Percentiles rank a stretch among this genome's conserved stretches.
These are phyloP conservation scores for Vickermania ingenoplastis DNA, from an alignment of 208 protist genomes.

Conservation along the genomic window DNA sequence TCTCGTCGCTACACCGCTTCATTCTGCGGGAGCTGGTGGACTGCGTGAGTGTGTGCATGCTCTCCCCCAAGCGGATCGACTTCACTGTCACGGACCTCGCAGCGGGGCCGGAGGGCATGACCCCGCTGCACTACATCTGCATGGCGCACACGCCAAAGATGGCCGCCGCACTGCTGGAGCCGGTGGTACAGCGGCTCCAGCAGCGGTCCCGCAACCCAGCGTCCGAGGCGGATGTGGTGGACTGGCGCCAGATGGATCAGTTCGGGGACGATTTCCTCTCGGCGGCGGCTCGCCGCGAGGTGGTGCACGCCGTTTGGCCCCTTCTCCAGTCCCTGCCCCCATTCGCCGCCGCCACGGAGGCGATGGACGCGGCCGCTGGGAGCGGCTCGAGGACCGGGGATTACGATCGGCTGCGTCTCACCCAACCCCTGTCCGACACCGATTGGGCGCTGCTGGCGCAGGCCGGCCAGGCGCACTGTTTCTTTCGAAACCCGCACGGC, in stretches of 20 bases:
- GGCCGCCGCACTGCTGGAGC: neutral
- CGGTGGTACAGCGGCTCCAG: neutral
- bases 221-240: neutral
- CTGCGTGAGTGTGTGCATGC: neutral
- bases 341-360: neutral
- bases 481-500: too few species aligned
- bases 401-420: neutral
- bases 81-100: neutral
- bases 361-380: neutral
- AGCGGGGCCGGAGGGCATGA: neutral
- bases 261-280: neutral
- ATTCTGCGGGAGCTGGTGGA: neutral
- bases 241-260: neutral
- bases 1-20: neutral
- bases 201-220: too few species aligned
- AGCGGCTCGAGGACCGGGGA: too few species aligned
- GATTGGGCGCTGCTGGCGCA: neutral
- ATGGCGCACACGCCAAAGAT: neutral
- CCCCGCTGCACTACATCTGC: conserved; percentile 1
- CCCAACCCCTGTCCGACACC: neutral
- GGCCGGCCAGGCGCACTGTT: neutral
- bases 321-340: neutral
- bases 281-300: neutral
- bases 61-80: neutral
- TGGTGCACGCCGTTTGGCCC: neutral